Evolutionary conservation across 75 land plant species (phyloP).

Genomic region (Cryptomeria japonica): DNA sequence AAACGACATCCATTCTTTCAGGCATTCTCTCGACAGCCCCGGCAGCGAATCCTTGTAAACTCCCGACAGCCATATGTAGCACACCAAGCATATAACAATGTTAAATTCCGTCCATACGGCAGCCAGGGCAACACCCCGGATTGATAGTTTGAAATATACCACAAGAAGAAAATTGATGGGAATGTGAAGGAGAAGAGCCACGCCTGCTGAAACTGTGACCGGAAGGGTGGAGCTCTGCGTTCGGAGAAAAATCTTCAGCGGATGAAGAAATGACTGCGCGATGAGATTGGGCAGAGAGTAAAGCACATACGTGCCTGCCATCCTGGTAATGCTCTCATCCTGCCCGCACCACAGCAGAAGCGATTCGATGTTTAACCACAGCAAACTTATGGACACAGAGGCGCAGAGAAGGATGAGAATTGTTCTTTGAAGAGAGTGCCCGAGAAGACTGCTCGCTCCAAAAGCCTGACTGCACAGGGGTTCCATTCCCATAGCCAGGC

Average conservation of each 20-base stretch:
- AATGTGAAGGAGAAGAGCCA: conserved; percentile 29
- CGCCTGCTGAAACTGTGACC: conserved; percentile 15
- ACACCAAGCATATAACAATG: conserved; percentile 17
- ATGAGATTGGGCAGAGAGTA: conserved; percentile 56
- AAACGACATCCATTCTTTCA: conserved; percentile 35
- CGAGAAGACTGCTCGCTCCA: conserved; percentile 52
- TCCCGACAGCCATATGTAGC: conserved; percentile 19
- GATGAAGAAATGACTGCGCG: conserved; percentile 51
- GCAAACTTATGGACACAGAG: conserved; percentile 39
- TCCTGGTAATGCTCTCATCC: conserved; percentile 29
- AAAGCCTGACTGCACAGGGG: conserved; percentile 64
- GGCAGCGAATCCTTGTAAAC: conserved; percentile 14
- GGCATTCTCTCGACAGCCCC: conserved; percentile 17
- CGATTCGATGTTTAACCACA: conserved; percentile 50
- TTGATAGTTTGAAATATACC: conserved; percentile 16
- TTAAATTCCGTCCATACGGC: conserved; percentile 22
- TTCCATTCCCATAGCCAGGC: conserved; percentile 63
- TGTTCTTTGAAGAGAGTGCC: conserved; percentile 47
- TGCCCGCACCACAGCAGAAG: conserved; percentile 44
- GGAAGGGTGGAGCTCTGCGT: conserved; percentile 41
- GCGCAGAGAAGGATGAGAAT: conserved; percentile 46
- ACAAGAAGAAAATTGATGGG: conserved; percentile 38
- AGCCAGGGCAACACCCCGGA: conserved; percentile 38
- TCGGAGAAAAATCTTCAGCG: conserved; percentile 65
- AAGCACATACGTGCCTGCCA: conserved; percentile 41